Base-by-base conservation (phyloP, 2,329 filamentous ascomycete species). In the Arthrobotrys iridis region DNA sequence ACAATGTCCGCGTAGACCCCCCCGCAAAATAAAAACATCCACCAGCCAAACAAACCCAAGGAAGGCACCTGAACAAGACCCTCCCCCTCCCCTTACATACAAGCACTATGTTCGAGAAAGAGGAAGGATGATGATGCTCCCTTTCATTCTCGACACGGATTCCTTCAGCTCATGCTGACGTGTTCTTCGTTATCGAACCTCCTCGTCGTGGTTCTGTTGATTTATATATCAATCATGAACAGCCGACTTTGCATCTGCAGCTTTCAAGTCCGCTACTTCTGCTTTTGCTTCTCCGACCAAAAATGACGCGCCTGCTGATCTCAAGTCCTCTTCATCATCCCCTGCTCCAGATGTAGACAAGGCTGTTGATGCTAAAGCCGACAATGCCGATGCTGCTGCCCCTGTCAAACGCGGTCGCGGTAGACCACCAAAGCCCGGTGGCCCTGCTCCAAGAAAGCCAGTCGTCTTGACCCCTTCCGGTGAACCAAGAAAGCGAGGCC, bases 351-450 rank as follows among this genome's bases (percentile, higher is more conserved):
- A 75, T 41, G 62, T 66, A 68, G 71, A 75, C 18, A 74, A 66
- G 18, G 30, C 50, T 37, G 50, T 30, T 24, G 37, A 75, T 35
- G 7, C 63, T 43, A 68, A 74, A 33, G 35, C 63, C 71, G 48
- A 71, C 11, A 46, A 37, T 22, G 4, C 50, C 22, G 35, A 22
- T 35, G 55, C 70, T 37, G 37, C 45, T 22, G 55, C 63, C 18
- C 71, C 71, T 22, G 63, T 43, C 40, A 75, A 75, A 28, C 63
- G 71, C 26, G 71, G 71, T 57, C 71, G 71, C 13, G 71, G 71
- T 35, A 63, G 71, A 59, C 71, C 71, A 5, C 71, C 71, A 57
- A 75, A 75, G 71, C 71, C 71, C 10, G 71, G 71, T 20, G 71
- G 71, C 8, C 71, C 71, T 4, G 71, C 71, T 24, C 71, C 71